Conservation (phyloP, 371 early-diverging fungal genomes). For the Apophysomyces elegans region DNA sequence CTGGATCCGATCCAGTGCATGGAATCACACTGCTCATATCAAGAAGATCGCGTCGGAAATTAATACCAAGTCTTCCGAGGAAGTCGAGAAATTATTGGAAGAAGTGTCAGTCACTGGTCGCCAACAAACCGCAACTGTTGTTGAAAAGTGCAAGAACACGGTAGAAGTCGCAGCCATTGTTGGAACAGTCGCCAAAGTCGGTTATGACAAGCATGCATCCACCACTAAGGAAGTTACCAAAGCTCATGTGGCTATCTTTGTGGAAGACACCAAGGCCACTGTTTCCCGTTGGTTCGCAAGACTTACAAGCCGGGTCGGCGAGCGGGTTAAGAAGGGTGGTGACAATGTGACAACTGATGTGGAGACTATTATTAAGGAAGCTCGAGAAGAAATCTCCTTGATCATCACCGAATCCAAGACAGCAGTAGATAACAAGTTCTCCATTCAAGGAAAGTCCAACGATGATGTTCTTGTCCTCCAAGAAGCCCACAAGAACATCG, state of each 20-base stretch:
- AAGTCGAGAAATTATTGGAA: background rate
- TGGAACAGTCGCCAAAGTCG: background rate
- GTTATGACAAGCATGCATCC: background rate
- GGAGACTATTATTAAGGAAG: conserved; percentile 29
- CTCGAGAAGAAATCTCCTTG: conserved; percentile 18
- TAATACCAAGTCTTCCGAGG: background rate
- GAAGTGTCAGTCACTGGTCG: background rate
- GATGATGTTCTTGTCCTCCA: conserved; percentile 18
- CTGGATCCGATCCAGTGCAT: conserved; percentile 16
- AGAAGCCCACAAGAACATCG: conserved; percentile 32
- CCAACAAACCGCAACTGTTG: background rate
- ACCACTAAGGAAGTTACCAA: background rate
- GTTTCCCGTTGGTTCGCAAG: conserved; percentile 15
- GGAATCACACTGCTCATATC: conserved; percentile 12
- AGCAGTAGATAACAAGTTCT: conserved; percentile 22
- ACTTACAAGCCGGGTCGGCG: conserved; percentile 23
- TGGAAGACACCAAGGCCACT: background rate
- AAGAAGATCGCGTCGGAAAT: background rate
- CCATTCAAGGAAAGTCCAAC: conserved; percentile 1
- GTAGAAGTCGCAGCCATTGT: background rate
- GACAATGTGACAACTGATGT: conserved; percentile 31
- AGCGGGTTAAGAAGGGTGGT: conserved; percentile 39
- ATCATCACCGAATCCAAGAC: conserved; percentile 25
- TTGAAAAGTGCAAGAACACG: background rate
- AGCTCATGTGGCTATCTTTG: background rate